Base-by-base conservation (phyloP, 257 asterid species). In the Jaltomata sinuosa region DNA sequence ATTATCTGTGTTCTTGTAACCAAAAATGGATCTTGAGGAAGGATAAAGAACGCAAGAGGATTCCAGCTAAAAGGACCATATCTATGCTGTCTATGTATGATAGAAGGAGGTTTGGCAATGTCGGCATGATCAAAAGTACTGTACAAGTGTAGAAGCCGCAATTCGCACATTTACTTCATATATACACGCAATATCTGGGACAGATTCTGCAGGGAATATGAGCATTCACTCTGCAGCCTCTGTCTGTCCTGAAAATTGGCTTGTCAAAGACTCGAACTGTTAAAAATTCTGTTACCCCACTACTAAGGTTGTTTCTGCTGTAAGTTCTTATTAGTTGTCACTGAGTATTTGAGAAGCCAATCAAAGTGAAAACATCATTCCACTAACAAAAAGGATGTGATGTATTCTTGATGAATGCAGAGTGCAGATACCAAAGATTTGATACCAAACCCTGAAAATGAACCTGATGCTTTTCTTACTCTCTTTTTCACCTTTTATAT, bases 331-430 rank as follows among this genome's bases (percentile, higher is more conserved):
- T 59, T 22, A 80, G 84, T 83, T 71, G 81, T 54, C 15, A 31
- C 61, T 25, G 40, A 54, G 82, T 54, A 27, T 55, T 40, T 18
- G 59, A 57, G 77, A 65, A 53, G 80, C 55, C 78, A 52, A 57
- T 55, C 52, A 67, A 69, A 83, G 85, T 57, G 64, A 77, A 76
- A 83, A 47, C 69, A 22, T 45, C 54, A 52, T 42, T 83, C 79
- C 50, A 27, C 45, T 42, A 10, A 83, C 21, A 83, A 84, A 78
- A 82, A 42, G 38, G 82, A 69, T 47, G 54, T 29, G 45, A 77
- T 77, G 62, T 77, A 47, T 77, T 77, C 82, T 77, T 77, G 82
- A 29, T 52, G 82, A 77, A 77, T 77, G 64, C 82, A 77, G 82
- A 18, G 19, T 77, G 64, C 82, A 77, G 82, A 18, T 19, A 49